These are phyloP conservation scores for Allantophomopsis lycopodina DNA, from an alignment of 2,329 filamentous ascomycete species.

Conservation along the genomic window DNA sequence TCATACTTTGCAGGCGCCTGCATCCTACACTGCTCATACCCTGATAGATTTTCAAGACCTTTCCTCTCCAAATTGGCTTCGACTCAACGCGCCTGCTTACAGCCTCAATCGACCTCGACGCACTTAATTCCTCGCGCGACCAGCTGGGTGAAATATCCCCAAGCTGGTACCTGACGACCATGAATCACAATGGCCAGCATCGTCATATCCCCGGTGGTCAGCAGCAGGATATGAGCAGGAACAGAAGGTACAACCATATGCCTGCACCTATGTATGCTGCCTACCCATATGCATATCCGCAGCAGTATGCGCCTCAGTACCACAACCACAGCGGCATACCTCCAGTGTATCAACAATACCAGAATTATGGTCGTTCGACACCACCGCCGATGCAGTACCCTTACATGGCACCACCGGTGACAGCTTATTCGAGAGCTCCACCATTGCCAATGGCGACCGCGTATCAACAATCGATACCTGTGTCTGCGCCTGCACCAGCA, in stretches of 20 bases:
- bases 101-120: no score
- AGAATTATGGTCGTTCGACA: conserved; percentile 31
- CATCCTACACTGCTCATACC: no score
- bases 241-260: conserved; percentile 19
- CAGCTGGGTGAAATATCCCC: no score
- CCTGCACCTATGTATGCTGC: conserved; percentile 31
- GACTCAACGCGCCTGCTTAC: no score
- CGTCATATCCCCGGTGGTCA: no score
- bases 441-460: conserved; percentile 40
- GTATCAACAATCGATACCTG: conserved; percentile 25
- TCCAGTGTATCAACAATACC: conserved; percentile 32
- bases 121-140: no score
- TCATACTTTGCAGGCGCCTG: no score
- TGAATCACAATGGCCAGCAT: no score
- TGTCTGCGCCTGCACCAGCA: no score
- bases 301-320: conserved; percentile 42
- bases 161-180: no score
- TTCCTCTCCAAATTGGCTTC: no score
- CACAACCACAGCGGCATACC: conserved; percentile 27
- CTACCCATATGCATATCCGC: conserved; percentile 36
- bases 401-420: conserved; percentile 26
- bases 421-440: conserved; percentile 33
- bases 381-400: conserved; percentile 36
- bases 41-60: no score
- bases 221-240: conserved; percentile 15